Evolutionary conservation across 352 stramenopile genomes (phyloP), one percentile per base, ranked within the genome.

Genomic region (Pythium sp.): DNA sequence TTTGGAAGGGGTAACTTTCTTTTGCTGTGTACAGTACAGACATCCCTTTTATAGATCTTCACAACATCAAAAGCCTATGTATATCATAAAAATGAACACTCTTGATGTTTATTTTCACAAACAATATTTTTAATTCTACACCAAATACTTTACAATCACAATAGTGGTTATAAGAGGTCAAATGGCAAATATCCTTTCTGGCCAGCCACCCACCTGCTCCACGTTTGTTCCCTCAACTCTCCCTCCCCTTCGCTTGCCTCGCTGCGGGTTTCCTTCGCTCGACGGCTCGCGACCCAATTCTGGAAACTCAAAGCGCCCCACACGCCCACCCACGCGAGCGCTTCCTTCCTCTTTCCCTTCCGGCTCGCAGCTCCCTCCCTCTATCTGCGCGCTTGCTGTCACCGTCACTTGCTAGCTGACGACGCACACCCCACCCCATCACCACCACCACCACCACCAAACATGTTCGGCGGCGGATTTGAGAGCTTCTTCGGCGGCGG

Each of bases 401-500:
- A 5, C 56, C 5, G 38, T 43, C 34, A 46, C 46, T 54, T 53
- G 43, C 18, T 24, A 51, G 22, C 43, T 28, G 20, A 36, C 51
- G 18, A 58, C n/a, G 18, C 18, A 51, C 43, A 2, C 15, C 30
- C 18, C 11, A 46, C 64, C 64, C 26, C 57, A 66, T 18, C 34
- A 53, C 9, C 64, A 68, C 59, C 6, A 51, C 8, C 3, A 54
- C 12, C 30, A 64, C 14, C 64, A 66, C 43, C 57, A 66, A 11
- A 3, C 59, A 94, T 94, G 87, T 94, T 94, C 69, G 87, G 87
- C 68, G 87, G 87, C 68, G 87, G 87, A 61, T 94, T 93, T 64
- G 87, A 94, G 72, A 93, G 84, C 68, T 94, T 94, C 73, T 94
- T 94, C 67, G 86, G 86, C 72, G 86, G 86, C 69, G 86, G 81